phyloP scores from a whole-genome alignment of 129 eudicot species.

The Lactuca saligna region DNA sequence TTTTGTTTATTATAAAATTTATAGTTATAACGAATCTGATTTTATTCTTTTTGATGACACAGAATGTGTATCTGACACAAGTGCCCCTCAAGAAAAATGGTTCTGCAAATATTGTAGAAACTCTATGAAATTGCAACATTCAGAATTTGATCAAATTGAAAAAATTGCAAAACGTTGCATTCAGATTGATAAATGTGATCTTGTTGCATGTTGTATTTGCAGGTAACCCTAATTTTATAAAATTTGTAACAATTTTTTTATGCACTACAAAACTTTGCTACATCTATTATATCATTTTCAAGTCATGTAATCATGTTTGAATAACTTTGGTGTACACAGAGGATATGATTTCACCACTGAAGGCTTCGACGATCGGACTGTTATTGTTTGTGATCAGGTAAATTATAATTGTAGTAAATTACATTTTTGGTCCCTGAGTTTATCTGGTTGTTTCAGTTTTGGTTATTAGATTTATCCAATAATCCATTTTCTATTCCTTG shows the following conservation, averaged over 20 bases:
- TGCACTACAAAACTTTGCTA: too few relatives aligned
- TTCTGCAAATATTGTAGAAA: slow-evolving; percentile 62
- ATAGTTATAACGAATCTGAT: neutral
- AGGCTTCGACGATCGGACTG: slow-evolving; percentile 71
- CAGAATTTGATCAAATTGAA: slow-evolving; percentile 54
- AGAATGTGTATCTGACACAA: slow-evolving; percentile 59
- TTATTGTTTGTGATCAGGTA: slow-evolving; percentile 91
- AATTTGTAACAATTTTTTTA: too few relatives aligned
- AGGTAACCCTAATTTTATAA: slow-evolving; percentile 41
- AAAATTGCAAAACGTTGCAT: slow-evolving; percentile 60
- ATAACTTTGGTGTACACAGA: slow-evolving; percentile 36
- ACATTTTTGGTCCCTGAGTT: neutral
- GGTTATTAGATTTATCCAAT: neutral
- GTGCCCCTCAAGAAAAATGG: slow-evolving; percentile 59
- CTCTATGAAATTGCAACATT: slow-evolving; percentile 38
- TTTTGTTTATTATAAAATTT: slow-evolving; percentile 6
- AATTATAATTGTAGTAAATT: neutral
- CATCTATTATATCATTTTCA: too few relatives aligned
- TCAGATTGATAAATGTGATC: slow-evolving; percentile 42
- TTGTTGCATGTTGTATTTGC: slow-evolving; percentile 72
- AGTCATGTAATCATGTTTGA: neutral
- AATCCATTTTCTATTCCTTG: neutral
- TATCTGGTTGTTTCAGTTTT: neutral
- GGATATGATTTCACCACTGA: slow-evolving; percentile 54
- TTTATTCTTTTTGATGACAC: slow-evolving; percentile 20